phyloP scores from a whole-genome alignment of 768 basidiomycete genomes.

The Naganishia kalamii region DNA sequence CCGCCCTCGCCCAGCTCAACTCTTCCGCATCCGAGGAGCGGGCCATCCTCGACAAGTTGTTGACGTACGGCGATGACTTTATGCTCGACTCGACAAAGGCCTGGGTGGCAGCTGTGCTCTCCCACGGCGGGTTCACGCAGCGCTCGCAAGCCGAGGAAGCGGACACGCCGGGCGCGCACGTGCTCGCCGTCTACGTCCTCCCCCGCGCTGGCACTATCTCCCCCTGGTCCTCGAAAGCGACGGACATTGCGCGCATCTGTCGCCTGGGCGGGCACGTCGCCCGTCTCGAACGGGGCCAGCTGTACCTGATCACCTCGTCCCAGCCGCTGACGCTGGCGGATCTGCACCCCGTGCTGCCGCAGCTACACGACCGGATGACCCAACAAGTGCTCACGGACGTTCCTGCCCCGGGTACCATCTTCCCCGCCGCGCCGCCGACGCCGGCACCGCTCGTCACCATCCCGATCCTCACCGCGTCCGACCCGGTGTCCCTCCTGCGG shows the following conservation, averaged over 20 bases:
- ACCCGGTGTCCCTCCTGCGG: conserved; percentile 61
- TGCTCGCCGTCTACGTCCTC: conserved; percentile 62
- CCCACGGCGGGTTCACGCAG: conserved; percentile 45
- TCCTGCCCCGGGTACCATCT: conserved; percentile 56
- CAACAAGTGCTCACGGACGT: conserved; percentile 61
- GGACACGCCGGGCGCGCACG: conserved; percentile 32
- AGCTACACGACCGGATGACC: conserved; percentile 95
- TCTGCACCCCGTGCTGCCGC: conserved; percentile 57
- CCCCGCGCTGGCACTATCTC: conserved; percentile 88
- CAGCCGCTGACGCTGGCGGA: conserved; percentile 51
- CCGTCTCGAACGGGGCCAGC: conserved; percentile 80
- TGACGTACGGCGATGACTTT: conserved; percentile 76
- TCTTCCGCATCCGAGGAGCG: conserved; percentile 51
- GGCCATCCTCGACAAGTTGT: conserved; percentile 60
- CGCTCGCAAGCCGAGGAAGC: conserved; percentile 43
- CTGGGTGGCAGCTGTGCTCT: conserved; percentile 43
- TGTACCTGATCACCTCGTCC: conserved; percentile 54
- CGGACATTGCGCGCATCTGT: conserved; percentile 85
- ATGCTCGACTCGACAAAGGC: conserved; percentile 32
- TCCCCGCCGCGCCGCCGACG: conserved; percentile 52
- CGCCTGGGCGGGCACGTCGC: conserved; percentile 65
- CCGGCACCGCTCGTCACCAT: conserved; percentile 68
- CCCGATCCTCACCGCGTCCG: conserved; percentile 54
- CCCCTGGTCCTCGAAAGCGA: conserved; percentile 98
- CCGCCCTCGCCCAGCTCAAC: conserved; percentile 52